Base-by-base conservation (phyloP, 2,329 filamentous ascomycete species). In the Calonectria hawksworthii region DNA sequence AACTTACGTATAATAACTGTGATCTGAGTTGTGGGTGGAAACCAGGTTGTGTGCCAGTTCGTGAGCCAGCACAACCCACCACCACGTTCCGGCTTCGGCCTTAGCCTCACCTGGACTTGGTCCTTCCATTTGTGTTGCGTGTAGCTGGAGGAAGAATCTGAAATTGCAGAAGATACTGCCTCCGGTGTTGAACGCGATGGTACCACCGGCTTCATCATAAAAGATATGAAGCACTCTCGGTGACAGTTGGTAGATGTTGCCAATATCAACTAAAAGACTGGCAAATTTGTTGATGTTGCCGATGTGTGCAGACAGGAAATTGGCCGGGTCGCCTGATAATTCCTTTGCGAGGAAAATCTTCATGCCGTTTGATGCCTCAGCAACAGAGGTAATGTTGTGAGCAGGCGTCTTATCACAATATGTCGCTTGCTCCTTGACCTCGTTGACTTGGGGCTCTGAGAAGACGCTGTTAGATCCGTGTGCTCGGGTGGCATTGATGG, bases 21-120 rank as follows among this genome's bases (percentile, higher is more conserved):
- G 95, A 69, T 94, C 91, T 21, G 94, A 89, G 81, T 93, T 94
- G 84, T 99, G 96, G 76, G 92, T 90, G 47, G 87, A 86, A 11
- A 98, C 95, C 70, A 99, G 86, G 83, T 99, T 99, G 86, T 99
- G 97, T 73, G 97, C 96, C 84, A 99, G 86, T 86, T 99, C 98
- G 83, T 99, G 97, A 76, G 96, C 98, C 75, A 98, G 84, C n/a
- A 97, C 96, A 77, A 98, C 94, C 92, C 94, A 98, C 96, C 96
- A 99, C 88, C 96, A 98, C 1, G 94, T 91, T 72, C 92, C 88
- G 3, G 95, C 95, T 75, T 97, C 94, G 5, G 91, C 88, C 82
- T 88, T 92, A 21, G 87, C 90, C 69, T 89, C 86, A 2, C 83
- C 83, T 30, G 63, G 82, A 28, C 67, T 78, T 54, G 28, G 83